Evolutionary conservation across 148 eudicot genomes (phyloP), one percentile per base, ranked within the genome.

Genomic region (Amaranthus cruentus): DNA sequence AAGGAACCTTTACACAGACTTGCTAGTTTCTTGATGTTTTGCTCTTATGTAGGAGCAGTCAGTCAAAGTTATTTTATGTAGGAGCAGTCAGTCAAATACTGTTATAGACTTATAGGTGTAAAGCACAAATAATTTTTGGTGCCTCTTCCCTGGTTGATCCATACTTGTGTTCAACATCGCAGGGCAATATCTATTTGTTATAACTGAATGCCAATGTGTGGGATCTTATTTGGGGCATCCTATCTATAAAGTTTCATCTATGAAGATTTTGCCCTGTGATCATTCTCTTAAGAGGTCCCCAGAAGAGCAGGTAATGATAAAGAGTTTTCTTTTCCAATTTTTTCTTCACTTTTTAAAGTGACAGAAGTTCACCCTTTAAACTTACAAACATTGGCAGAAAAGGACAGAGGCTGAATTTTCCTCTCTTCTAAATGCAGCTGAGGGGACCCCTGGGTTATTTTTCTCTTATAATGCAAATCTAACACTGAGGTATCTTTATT

Each of bases 151-250:
- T 7, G 62, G 11, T 55, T 55, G 51, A 18, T 66, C 52, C 9
- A 55, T 28, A 28, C 70, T 74, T 52, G 50, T 66, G 49, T 44
- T 72, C 18, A 9, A 51, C 57, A 65, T 46, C 81, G 62, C 78
- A 95, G 99, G 99, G 61, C 84, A 93, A 70, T 95, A 91, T 83
- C 73, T 95, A 70, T 83, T 91, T 66, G 99, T 91, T 61, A 86
- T 95, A 61, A 88, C 89, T 2, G 93, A 87, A 59, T 93, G 96
- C 55, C 87, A 91, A 79, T 83, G 89, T 81, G 87, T 88, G 79
- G 99, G 99, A 77, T 82, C 93, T 75, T 89, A 91, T 85, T 13
- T 91, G 85, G 99, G 93, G 42, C 85, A 86, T 82, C 97, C 99
- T 49, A 83, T 95, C 61, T 95, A 84, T 73, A 95, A 83, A 87